Evolutionary conservation across 2,329 filamentous ascomycete genomes (phyloP).

Genomic region (Sporothrix sp.): DNA sequence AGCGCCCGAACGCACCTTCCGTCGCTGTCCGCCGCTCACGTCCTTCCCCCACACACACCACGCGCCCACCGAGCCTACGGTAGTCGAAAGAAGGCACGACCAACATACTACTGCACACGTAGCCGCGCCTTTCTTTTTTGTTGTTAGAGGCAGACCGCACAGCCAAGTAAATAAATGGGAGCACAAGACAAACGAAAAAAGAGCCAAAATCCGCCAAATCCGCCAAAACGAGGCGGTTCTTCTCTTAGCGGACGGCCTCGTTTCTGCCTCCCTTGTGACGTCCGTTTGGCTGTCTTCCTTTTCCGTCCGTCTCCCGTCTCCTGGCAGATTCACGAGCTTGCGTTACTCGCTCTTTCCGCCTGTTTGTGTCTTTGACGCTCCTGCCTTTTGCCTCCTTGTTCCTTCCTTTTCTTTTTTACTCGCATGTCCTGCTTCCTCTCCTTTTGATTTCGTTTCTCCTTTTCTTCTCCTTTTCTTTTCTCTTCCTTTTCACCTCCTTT

Average conservation of each 20-base stretch:
- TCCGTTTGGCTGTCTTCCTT: not conserved
- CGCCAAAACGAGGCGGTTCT: not conserved
- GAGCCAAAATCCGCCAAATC: not conserved
- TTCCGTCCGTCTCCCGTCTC: conserved; percentile 3
- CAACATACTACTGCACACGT: conserved; percentile 2
- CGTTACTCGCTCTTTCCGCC: not conserved
- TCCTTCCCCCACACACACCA: not conserved
- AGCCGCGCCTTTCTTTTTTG: not conserved
- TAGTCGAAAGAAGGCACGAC: not conserved
- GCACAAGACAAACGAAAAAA: not conserved
- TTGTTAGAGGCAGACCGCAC: not conserved
- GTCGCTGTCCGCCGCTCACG: not conserved
- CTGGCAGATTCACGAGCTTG: not conserved
- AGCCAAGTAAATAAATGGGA: not conserved
- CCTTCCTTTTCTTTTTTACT: not conserved
- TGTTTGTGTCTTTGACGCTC: no score
- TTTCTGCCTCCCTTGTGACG: not conserved
- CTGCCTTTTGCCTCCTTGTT: not conserved
- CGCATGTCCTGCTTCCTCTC: no score
- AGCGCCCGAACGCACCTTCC: not conserved
- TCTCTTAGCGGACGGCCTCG: not conserved
- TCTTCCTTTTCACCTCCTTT: not conserved
- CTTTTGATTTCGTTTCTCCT: not conserved
- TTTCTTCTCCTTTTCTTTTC: not conserved
- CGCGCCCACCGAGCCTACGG: no score